Base-by-base conservation (phyloP, 2,329 filamentous ascomycete species). In the Penicillium sp. region DNA sequence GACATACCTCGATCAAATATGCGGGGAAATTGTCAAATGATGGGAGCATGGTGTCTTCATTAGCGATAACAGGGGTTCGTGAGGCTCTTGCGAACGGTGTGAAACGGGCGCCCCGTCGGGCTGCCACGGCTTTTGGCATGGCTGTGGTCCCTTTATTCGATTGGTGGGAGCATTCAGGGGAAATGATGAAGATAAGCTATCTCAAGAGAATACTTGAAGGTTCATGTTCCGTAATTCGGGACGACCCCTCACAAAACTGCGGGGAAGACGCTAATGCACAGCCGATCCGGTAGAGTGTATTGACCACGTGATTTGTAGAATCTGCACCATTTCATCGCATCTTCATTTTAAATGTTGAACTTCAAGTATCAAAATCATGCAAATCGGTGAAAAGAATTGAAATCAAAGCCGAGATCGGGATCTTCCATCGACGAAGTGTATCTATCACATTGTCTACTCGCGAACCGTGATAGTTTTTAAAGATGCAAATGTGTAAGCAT, bases 211-310 rank as follows among this genome's bases (percentile, higher is more conserved):
- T 8, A 10, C 3, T 48, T 48, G 11, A 16, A 37, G 29, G 47
- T 35, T 33, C 19, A 42, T 14, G 39, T 39, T 39, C 8, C 35
- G 46, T 33, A 8, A 9, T 13, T 48, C 46, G 26, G 26, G 16
- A 21, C 23, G 33, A 50, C 48, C 48, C 48, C 48, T 50, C 48
- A 50, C 31, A 31, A 50, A 50, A 35, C 29, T 50, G 48, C 35
- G 48, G 48, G 35, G 48, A 23, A 23, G 21, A 50, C 33, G 48
- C 48, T 50, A 50, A 50, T 42, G 33, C 35, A 42, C 35, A 14
- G 33, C 23, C 21, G 33, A 50, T 50, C 35, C n/a, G 23, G 33
- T 8, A 16, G 19, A 16, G 19, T 45, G 21, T 45, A n/a, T 31
- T 37, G 25, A 5, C 23, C 48, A 50, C 48, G 48, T 50, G 48